phyloP scores from a whole-genome alignment of 2,329 filamentous ascomycete species.

The Simplicillium sp. region DNA sequence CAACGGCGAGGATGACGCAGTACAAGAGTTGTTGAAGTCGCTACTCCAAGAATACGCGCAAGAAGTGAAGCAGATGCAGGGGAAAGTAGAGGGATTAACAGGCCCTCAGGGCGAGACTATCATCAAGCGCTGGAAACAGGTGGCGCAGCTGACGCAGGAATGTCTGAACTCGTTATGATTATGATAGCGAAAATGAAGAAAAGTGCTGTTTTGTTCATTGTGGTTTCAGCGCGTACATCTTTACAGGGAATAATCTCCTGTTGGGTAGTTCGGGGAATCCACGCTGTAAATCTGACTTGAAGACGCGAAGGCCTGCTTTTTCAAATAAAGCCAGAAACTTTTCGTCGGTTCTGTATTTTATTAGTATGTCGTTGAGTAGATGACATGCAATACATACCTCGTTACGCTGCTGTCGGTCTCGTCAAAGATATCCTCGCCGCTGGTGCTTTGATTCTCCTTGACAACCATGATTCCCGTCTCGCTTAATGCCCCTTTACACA shows the following conservation, averaged over 20 bases:
- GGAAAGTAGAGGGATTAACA: too few species aligned
- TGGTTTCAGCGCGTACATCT: conserved; percentile 67
- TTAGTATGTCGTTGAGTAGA: too few species aligned
- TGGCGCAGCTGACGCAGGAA: too few species aligned
- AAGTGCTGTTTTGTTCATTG: background rate
- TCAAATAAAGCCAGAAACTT: conserved; percentile 65
- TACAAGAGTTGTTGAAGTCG: too few species aligned
- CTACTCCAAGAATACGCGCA: too few species aligned
- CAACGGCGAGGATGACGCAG: too few species aligned
- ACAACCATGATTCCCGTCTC: conserved; percentile 24
- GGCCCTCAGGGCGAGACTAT: too few species aligned
- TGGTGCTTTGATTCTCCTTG: conserved; percentile 61
- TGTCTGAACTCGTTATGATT: too few species aligned
- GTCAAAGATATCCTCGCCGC: conserved; percentile 60
- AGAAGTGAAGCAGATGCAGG: too few species aligned
- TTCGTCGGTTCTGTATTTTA: conserved; percentile 46
- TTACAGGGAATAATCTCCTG: conserved; percentile 54
- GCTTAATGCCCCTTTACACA: conserved; percentile 38
- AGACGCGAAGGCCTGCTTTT: conserved; percentile 56
- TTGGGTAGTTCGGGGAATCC: conserved; percentile 52
- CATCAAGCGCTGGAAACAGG: too few species aligned
- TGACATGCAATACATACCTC: conserved; percentile 28
- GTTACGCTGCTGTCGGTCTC: conserved; percentile 70
- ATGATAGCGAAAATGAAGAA: background rate
- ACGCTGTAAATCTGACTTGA: conserved; percentile 61